phyloP scores from a whole-genome alignment of 148 eudicot genomes.

The Fallopia convolvulus region DNA sequence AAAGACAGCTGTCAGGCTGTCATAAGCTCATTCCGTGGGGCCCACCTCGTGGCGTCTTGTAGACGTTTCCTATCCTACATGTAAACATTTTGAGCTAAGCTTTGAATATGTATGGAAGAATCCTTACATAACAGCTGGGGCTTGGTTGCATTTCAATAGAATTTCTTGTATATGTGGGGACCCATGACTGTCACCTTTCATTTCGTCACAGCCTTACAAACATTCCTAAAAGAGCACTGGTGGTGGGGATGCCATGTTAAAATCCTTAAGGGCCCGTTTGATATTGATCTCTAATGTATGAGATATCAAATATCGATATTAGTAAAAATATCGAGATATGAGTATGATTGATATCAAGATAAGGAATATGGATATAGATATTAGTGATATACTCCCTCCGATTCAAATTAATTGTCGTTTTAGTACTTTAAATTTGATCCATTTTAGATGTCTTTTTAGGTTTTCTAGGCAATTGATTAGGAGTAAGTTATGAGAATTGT shows the following conservation, averaged over 20 bases:
- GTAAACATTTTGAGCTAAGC: background rate
- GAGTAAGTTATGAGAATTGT: no score
- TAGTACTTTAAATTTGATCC: no score
- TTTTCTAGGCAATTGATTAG: no score
- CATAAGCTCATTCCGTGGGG: background rate
- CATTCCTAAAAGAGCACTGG: background rate
- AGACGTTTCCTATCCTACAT: background rate
- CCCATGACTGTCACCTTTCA: background rate
- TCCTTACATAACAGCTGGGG: background rate
- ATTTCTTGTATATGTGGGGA: background rate
- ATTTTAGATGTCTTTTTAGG: no score
- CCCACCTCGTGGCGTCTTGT: background rate
- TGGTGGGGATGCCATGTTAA: background rate
- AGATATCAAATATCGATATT: no score
- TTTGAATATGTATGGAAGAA: background rate
- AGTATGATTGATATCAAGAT: no score
- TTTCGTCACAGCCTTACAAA: conserved; percentile 3
- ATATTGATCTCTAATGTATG: no score
- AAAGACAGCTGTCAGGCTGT: background rate
- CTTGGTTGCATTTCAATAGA: background rate
- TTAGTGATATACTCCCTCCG: no score
- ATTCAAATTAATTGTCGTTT: no score
- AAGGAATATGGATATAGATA: no score
- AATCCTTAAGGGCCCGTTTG: no score
- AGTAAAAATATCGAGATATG: no score